phyloP scores from a whole-genome alignment of 768 basidiomycete species.

The Podaxis sp. region DNA sequence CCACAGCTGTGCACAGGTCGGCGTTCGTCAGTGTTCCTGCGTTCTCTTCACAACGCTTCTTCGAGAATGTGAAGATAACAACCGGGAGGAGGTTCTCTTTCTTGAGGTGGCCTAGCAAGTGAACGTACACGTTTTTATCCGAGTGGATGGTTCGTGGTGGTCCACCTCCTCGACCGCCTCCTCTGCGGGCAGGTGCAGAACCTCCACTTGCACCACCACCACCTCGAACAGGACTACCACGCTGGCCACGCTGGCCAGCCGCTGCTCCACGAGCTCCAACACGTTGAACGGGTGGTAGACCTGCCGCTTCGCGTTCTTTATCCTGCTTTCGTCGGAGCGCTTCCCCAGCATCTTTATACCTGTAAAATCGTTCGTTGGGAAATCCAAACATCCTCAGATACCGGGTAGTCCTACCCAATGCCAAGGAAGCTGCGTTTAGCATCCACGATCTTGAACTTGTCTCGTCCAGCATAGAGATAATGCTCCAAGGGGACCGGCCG shows the following conservation, averaged over 20 bases:
- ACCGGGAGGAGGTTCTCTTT: constrained; percentile 88
- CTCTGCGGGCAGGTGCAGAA: constrained; percentile 26
- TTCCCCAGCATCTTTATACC: constrained; percentile 89
- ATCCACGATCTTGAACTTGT: constrained; percentile 91
- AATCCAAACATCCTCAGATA: neutral
- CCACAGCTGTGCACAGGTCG: constrained; percentile 83
- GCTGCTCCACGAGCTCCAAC: constrained; percentile 77
- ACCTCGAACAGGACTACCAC: constrained; percentile 39
- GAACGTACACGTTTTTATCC: constrained; percentile 93
- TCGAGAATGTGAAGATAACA: constrained; percentile 95
- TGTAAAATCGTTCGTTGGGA: constrained; percentile 23
- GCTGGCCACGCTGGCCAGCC: constrained; percentile 40
- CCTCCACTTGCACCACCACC: constrained; percentile 28
- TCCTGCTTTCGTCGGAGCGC: constrained; percentile 92
- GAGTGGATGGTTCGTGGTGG: constrained; percentile 54
- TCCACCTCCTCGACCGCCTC: constrained; percentile 42
- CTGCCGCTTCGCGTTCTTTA: constrained; percentile 95
- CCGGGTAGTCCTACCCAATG: constrained; percentile 58
- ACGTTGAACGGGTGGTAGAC: constrained; percentile 79
- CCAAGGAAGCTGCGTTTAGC: constrained; percentile 66
- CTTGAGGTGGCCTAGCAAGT: constrained; percentile 79
- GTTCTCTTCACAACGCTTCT: constrained; percentile 96
- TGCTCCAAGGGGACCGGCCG: constrained; percentile 97
- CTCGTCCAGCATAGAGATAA: constrained; percentile 91
- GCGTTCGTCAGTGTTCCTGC: constrained; percentile 83